These are phyloP conservation scores for Balakata baccata DNA, from an alignment of 345 rosid species.

Conservation along the genomic window DNA sequence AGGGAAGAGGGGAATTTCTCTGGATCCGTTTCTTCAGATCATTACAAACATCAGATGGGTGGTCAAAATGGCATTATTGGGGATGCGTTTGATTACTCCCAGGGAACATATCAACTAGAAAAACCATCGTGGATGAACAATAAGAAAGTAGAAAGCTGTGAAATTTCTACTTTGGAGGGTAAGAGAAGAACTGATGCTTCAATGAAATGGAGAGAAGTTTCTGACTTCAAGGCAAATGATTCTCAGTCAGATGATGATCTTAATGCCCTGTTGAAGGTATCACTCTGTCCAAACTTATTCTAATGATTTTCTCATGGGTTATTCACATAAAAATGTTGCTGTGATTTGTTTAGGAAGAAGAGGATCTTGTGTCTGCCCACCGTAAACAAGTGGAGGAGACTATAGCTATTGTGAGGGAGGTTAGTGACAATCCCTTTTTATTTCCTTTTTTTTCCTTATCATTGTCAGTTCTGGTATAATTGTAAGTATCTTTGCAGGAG, in stretches of 20 bases:
- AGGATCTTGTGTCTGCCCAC: constrained; percentile 58
- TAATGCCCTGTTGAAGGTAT: constrained; percentile 46
- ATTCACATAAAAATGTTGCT: constrained; percentile 6
- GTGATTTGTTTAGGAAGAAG: constrained; percentile 45
- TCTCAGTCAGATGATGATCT: constrained; percentile 46
- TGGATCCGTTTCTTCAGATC: constrained; percentile 26
- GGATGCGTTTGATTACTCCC: constrained; percentile 29
- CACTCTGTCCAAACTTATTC: not conserved
- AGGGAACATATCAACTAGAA: constrained; percentile 31
- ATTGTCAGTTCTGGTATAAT: constrained; percentile 2
- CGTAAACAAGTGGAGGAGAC: constrained; percentile 56
- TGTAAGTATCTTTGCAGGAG: constrained; percentile 40
- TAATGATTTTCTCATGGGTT: not conserved
- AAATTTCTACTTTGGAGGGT: constrained; percentile 27
- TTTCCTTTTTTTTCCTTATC: not conserved
- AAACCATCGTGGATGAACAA: constrained; percentile 22
- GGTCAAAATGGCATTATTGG: constrained; percentile 18
- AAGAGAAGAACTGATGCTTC: constrained; percentile 21
- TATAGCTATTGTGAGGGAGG: constrained; percentile 52
- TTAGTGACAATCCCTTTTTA: constrained; percentile 5
- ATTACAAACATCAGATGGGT: constrained; percentile 25
- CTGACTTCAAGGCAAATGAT: constrained; percentile 17
- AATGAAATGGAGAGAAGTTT: constrained; percentile 23
- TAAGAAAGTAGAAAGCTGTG: constrained; percentile 26
- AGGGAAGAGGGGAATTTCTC: constrained; percentile 33